A percentile compares a stretch with the other conserved stretches of the same genome.
phyloP scores from a whole-genome alignment of 805 yeast species.

The Limtongia smithiae region DNA sequence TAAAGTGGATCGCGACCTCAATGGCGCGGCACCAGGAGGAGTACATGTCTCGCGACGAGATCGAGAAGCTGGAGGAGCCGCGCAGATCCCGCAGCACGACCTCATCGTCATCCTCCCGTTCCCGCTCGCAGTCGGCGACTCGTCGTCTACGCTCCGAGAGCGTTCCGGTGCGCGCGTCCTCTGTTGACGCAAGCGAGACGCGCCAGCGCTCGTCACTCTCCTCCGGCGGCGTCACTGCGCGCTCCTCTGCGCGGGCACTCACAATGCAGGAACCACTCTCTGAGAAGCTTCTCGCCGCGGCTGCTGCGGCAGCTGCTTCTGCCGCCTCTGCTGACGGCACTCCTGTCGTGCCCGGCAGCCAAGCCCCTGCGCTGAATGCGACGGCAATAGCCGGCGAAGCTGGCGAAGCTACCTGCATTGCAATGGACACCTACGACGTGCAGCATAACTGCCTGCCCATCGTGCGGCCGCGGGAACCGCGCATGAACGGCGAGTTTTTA shows the following conservation, averaged over 20 bases:
- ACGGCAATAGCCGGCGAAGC: conserved; percentile 11
- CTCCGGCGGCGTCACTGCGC: conserved; percentile 26
- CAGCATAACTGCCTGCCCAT: conserved; percentile 34
- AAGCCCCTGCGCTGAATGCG: background rate
- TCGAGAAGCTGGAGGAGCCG: conserved; percentile 21
- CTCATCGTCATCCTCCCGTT: conserved; percentile 1
- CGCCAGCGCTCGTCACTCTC: conserved; percentile 13
- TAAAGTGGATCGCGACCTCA: conserved; percentile 27
- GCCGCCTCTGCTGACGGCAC: background rate
- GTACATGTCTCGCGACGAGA: conserved; percentile 23
- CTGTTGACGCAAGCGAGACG: background rate
- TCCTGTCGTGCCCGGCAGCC: background rate
- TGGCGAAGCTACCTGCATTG: conserved; percentile 20
- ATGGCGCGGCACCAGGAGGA: conserved; percentile 29
- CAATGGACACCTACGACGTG: conserved; percentile 35
- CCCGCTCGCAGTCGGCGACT: conserved; percentile 13
- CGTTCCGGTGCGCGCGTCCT: conserved; percentile 12
- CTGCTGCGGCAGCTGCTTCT: background rate
- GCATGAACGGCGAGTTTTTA: conserved; percentile 38
- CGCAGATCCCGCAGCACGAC: conserved; percentile 15
- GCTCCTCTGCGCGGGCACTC: conserved; percentile 23
- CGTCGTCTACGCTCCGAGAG: conserved; percentile 15
- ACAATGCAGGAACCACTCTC: conserved; percentile 22
- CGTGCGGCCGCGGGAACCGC: conserved; percentile 35
- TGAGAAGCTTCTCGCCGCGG: background rate